phyloP scores from a whole-genome alignment of 352 stramenopile species.

The Phytophthora meadii region DNA sequence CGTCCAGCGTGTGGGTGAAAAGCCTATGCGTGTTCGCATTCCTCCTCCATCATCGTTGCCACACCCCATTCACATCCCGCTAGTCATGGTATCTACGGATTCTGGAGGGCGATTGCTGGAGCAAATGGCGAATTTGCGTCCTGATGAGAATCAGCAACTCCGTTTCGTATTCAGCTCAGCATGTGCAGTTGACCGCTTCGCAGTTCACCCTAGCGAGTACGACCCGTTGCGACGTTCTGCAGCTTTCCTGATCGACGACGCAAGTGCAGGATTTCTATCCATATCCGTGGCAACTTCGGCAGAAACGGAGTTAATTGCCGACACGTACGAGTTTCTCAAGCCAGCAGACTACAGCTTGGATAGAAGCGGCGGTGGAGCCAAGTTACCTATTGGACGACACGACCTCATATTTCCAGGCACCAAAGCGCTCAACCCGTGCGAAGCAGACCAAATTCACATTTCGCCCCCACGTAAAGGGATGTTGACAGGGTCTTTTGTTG shows the following conservation, averaged over 20 bases:
- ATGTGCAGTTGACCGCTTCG: slow-evolving; percentile 52
- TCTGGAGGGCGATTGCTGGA: slow-evolving; percentile 59
- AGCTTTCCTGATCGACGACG: slow-evolving; percentile 45
- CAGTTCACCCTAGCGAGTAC: slow-evolving; percentile 46
- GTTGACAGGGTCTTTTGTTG: slow-evolving; percentile 38
- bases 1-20: slow-evolving; percentile 59
- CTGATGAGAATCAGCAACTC: slow-evolving; percentile 43
- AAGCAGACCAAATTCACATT: slow-evolving; percentile 28
- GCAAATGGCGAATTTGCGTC: slow-evolving; percentile 39
- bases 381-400: slow-evolving; percentile 55
- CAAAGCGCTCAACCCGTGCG: slow-evolving; percentile 45
- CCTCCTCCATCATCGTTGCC: slow-evolving; percentile 42
- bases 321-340: slow-evolving; percentile 56
- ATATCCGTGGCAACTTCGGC: slow-evolving; percentile 58
- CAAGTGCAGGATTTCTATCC: slow-evolving; percentile 59
- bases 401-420: slow-evolving; percentile 41
- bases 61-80: slow-evolving; percentile 50
- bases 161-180: slow-evolving; percentile 66
- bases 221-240: slow-evolving; percentile 49
- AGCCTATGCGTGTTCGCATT: slow-evolving; percentile 62
- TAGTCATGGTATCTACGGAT: slow-evolving; percentile 77
- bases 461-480: slow-evolving; percentile 23
- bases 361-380: slow-evolving; percentile 23
- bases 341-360: slow-evolving; percentile 28
- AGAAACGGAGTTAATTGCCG: slow-evolving; percentile 31